Conservation (phyloP, 1,284 basidiomycete species). For the Wolfiporia cocos region DNA sequence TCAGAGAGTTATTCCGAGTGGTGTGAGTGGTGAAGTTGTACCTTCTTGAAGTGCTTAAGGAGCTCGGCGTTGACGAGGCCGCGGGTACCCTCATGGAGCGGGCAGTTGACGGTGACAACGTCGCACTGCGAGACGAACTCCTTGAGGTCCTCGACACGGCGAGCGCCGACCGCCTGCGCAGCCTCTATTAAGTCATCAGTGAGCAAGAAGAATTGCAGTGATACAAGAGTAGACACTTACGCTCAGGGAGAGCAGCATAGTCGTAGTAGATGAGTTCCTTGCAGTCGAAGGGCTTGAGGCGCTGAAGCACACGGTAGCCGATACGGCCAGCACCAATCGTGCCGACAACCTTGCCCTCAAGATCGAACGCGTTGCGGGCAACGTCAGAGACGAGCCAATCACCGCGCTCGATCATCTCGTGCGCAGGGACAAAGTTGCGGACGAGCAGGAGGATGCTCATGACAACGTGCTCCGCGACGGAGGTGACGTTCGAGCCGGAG, state of each 20-base stretch:
- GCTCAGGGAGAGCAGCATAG: constrained; percentile 74
- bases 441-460: constrained; percentile 83
- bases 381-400: constrained; percentile 84
- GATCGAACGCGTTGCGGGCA: constrained; percentile 79
- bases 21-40: not conserved
- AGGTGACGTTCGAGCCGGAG: constrained; percentile 65
- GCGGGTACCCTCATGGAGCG: constrained; percentile 83
- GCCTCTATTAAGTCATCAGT: constrained; percentile 38
- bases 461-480: constrained; percentile 88
- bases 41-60: constrained; percentile 87
- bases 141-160: constrained; percentile 76
- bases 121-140: constrained; percentile 84
- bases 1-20: not conserved
- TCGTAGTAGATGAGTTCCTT: constrained; percentile 95
- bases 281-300: constrained; percentile 82
- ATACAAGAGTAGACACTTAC: constrained; percentile 25
- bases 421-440: constrained; percentile 81
- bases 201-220: not conserved
- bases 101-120: constrained; percentile 86
- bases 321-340: constrained; percentile 87
- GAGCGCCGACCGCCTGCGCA: constrained; percentile 64
- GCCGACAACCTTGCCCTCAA: constrained; percentile 89
- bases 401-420: constrained; percentile 81
- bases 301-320: constrained; percentile 87
- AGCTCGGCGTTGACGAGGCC: constrained; percentile 82